Evolutionary conservation across 805 yeast genomes (phyloP).

Genomic region (Diddensiella santjacobensis): DNA sequence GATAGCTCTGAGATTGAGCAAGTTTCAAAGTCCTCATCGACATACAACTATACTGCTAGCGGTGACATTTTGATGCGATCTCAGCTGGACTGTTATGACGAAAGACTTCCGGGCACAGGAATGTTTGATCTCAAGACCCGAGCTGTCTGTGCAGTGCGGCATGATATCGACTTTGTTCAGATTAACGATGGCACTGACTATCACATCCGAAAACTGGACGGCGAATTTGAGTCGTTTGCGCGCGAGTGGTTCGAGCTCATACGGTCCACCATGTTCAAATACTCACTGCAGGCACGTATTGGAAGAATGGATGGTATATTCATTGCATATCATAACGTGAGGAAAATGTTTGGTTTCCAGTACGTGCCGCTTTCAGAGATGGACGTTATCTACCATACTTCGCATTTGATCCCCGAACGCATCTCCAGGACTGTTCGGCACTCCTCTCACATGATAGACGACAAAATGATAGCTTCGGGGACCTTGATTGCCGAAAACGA

Average conservation of each 20-base stretch:
- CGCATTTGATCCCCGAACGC: constrained; percentile 9
- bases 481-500: constrained; percentile 61
- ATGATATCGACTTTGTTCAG: constrained; percentile 64
- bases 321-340: constrained; percentile 83
- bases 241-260: constrained; percentile 75
- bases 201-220: constrained; percentile 57
- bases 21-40: constrained; percentile 12
- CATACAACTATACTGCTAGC: constrained; percentile 71
- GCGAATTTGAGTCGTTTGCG: constrained; percentile 74
- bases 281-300: constrained; percentile 85
- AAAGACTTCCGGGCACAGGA: constrained; percentile 80
- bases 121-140: constrained; percentile 89
- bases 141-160: constrained; percentile 82
- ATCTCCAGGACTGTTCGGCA: background rate
- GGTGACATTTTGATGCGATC: constrained; percentile 80
- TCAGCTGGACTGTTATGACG: constrained; percentile 80
- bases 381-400: constrained; percentile 55
- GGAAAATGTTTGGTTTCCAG: constrained; percentile 82
- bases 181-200: constrained; percentile 60
- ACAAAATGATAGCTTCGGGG: constrained; percentile 33
- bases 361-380: constrained; percentile 72
- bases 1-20: constrained; percentile 6
- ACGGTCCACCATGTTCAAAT: constrained; percentile 74
- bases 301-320: constrained; percentile 97
- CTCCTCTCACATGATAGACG: constrained; percentile 3